A percentile compares a stretch with the other conserved stretches of the same genome.
Evolutionary conservation across 116 monocot genomes (phyloP).

Genomic region (Phalaenopsis hybrid): DNA sequence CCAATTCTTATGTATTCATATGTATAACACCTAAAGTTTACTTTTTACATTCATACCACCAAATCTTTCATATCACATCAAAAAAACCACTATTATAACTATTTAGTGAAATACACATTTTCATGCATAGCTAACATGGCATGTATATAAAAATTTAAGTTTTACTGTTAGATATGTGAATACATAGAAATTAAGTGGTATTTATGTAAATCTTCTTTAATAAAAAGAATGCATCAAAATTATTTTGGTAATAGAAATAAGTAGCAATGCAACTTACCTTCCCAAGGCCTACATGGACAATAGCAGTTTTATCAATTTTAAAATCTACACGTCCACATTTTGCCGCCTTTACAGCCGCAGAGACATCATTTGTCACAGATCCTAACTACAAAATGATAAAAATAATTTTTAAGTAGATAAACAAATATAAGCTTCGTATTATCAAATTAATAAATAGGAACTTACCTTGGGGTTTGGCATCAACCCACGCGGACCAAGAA

Average conservation of each 20-base stretch:
- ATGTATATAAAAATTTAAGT: too few species aligned
- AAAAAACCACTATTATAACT: too few species aligned
- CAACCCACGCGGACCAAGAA: constrained; percentile 94
- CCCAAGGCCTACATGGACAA: constrained; percentile 91
- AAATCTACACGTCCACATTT: constrained; percentile 93
- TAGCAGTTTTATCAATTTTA: constrained; percentile 92
- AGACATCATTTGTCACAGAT: constrained; percentile 88
- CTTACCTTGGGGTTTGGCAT: constrained; percentile 99
- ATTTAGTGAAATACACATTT: too few species aligned
- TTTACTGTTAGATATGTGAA: too few species aligned
- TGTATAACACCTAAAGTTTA: too few species aligned
- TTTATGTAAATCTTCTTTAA: not conserved
- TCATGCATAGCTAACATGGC: too few species aligned
- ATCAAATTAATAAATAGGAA: constrained; percentile 2
- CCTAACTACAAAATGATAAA: constrained; percentile 54
- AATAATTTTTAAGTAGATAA: not conserved
- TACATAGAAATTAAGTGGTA: too few species aligned
- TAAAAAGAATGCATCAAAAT: not conserved
- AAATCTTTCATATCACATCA: too few species aligned
- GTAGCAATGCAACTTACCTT: constrained; percentile 44
- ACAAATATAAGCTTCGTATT: not conserved
- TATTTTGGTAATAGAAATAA: not conserved
- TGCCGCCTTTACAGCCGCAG: constrained; percentile 66
- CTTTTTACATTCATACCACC: too few species aligned
- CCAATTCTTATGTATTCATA: too few species aligned